A percentile compares a stretch with the other conserved stretches of the same genome.
Conservation (phyloP, 2,329 filamentous ascomycete genomes). For the Fusarium udum region DNA sequence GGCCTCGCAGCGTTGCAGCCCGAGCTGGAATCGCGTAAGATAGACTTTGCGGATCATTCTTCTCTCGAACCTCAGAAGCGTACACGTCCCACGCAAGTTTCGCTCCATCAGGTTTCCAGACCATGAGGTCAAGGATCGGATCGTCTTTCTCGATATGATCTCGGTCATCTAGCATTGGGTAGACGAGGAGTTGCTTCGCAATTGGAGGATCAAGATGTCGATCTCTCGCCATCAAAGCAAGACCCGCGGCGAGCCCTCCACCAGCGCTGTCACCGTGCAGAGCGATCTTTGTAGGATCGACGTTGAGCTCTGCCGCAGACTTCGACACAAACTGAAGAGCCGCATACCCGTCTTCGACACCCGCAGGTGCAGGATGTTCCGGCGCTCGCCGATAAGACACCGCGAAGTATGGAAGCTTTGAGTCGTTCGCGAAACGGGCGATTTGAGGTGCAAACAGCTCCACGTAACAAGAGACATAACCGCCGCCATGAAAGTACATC, state of each 20-base stretch:
- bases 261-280: constrained; percentile 25
- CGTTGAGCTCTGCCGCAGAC: not conserved
- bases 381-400: constrained; percentile 25
- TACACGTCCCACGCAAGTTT: constrained; percentile 39
- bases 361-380: constrained; percentile 15
- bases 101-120: constrained; percentile 32
- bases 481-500: constrained; percentile 21
- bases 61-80: not conserved
- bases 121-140: constrained; percentile 11
- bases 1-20: constrained; percentile 34
- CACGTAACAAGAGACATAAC: constrained; percentile 8
- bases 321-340: constrained; percentile 5
- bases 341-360: constrained; percentile 17
- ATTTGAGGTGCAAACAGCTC: constrained; percentile 15
- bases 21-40: constrained; percentile 40
- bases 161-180: constrained; percentile 30
- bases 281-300: constrained; percentile 15
- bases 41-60: not conserved
- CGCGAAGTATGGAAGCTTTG: constrained; percentile 19
- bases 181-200: constrained; percentile 16
- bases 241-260: constrained; percentile 12
- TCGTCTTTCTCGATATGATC: not conserved
- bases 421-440: constrained; percentile 6
- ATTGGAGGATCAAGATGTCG: not conserved
- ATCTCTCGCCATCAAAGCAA: constrained; percentile 13